These are phyloP conservation scores for Vairimorpha apis DNA, from an alignment of 371 early-diverging fungal species.

Conservation along the genomic window DNA sequence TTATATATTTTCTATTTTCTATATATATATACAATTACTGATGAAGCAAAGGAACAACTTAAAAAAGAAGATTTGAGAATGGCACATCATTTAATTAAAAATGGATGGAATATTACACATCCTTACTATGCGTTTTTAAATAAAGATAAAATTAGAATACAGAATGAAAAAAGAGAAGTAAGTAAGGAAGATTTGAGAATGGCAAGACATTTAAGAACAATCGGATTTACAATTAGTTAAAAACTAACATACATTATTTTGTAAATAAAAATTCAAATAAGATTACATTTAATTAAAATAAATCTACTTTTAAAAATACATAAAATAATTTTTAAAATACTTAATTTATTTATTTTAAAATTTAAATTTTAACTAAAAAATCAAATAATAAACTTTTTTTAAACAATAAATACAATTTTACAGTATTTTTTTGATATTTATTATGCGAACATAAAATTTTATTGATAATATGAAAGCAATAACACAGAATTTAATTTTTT, in stretches of 20 bases:
- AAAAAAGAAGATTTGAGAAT: not conserved
- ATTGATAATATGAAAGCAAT: not conserved
- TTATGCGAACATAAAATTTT: too few species aligned
- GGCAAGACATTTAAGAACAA: not conserved
- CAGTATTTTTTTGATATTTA: conserved; percentile 8
- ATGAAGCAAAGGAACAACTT: not conserved
- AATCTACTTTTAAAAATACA: too few species aligned
- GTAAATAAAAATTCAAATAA: too few species aligned
- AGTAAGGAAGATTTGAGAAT: not conserved
- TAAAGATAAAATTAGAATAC: not conserved
- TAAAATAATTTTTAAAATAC: too few species aligned
- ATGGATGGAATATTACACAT: not conserved
- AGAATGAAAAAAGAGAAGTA: not conserved
- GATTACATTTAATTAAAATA: too few species aligned
- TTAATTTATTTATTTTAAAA: too few species aligned
- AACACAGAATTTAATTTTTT: conserved; percentile 14
- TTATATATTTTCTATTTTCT: too few species aligned
- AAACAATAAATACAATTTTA: too few species aligned
- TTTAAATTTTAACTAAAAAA: too few species aligned
- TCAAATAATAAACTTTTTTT: too few species aligned
- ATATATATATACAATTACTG: not conserved
- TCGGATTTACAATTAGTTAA: not conserved
- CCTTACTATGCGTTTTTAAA: conserved; percentile 1
- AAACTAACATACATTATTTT: too few species aligned
- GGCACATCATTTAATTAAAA: not conserved